Conservation (phyloP, 352 stramenopile genomes). For the Pythium pectinolyticum region DNA sequence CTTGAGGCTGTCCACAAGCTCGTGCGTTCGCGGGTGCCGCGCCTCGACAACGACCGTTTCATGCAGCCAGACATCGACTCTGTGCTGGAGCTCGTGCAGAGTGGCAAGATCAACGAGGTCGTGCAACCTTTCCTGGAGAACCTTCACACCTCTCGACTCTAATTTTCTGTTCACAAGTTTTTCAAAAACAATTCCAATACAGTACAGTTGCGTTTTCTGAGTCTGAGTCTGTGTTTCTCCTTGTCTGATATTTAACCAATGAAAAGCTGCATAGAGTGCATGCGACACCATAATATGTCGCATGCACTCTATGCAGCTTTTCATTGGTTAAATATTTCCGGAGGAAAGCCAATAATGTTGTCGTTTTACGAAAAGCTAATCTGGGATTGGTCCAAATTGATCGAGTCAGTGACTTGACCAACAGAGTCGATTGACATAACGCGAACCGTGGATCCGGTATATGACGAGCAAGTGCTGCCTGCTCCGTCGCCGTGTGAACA, state of each 20-base stretch:
- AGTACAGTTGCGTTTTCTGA: neutral
- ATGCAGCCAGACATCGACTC: constrained; percentile 89
- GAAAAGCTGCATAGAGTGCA: no score
- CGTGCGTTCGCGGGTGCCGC: constrained; percentile 60
- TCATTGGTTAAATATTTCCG: no score
- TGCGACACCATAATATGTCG: no score
- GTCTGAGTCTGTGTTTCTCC: no score
- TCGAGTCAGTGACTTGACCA: constrained; percentile 25
- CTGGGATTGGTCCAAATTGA: constrained; percentile 24
- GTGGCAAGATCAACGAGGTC: constrained; percentile 57
- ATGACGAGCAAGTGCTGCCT: neutral
- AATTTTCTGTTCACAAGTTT: constrained; percentile 7
- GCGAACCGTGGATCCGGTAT: constrained; percentile 6
- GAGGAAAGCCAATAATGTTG: constrained; percentile 18
- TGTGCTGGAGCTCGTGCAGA: constrained; percentile 75
- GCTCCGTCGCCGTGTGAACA: neutral
- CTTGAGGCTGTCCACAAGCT: constrained; percentile 80
- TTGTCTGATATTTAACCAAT: no score
- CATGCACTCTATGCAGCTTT: no score
- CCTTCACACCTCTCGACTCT: constrained; percentile 47
- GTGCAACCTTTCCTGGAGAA: constrained; percentile 61
- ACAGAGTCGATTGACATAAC: neutral
- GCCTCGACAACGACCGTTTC: constrained; percentile 80
- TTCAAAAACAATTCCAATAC: neutral
- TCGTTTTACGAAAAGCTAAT: neutral